A percentile compares a stretch with the other conserved stretches of the same genome.
Conservation (phyloP, 2,329 filamentous ascomycete genomes). For the Rhynchosporium secalis region DNA sequence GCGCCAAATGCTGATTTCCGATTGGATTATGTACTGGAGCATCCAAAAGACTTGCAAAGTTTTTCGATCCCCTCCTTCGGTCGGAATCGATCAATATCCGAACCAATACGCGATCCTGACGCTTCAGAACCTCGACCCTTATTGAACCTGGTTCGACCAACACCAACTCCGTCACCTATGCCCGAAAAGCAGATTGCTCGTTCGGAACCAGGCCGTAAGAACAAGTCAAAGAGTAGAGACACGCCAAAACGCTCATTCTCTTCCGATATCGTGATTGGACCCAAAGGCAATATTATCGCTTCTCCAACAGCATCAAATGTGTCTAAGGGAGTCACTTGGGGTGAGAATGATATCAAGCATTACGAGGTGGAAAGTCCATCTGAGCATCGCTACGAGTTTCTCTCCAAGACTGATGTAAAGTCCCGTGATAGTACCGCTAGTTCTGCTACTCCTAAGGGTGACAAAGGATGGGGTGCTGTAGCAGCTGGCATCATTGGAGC, state of each 20-base stretch:
- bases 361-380: conserved; percentile 63
- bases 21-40: conserved; percentile 57
- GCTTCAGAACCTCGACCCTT: conserved; percentile 47
- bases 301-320: conserved; percentile 46
- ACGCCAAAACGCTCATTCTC: conserved; percentile 8
- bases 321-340: conserved; percentile 64
- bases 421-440: conserved; percentile 41
- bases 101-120: conserved; percentile 33
- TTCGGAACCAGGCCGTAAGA: conserved; percentile 22
- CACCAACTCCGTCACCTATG: conserved; percentile 54
- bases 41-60: conserved; percentile 49
- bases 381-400: conserved; percentile 37
- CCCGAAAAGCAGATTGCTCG: conserved; percentile 44
- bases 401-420: conserved; percentile 27
- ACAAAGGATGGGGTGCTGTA: conserved; percentile 53
- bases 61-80: conserved; percentile 38
- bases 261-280: conserved; percentile 44
- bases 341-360: conserved; percentile 62
- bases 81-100: conserved; percentile 44
- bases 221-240: conserved; percentile 23
- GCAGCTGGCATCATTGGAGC: conserved; percentile 51
- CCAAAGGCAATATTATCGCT: conserved; percentile 47
- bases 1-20: conserved; percentile 63
- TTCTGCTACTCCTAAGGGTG: conserved; percentile 16
- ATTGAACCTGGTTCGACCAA: conserved; percentile 62